Base-by-base conservation (phyloP, 2,329 filamentous ascomycete species). In the Incumbomyces delicatus region DNA sequence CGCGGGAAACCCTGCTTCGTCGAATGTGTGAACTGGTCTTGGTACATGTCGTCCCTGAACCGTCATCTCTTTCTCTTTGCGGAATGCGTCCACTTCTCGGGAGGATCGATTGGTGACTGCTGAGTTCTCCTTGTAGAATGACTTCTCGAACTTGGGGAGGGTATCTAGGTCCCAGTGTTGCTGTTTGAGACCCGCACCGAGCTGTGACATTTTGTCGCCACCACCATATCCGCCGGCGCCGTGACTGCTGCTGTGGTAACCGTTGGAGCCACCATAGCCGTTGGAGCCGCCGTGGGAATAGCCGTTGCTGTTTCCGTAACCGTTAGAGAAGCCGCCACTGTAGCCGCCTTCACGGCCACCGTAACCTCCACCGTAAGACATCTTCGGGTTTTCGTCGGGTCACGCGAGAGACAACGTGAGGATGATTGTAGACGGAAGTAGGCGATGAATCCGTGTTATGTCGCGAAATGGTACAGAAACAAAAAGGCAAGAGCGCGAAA, bases 91-190 rank as follows among this genome's bases (percentile, higher is more conserved):
- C 48, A 98, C 85, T 53, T 96, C 90, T 47, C 78, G 78, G 35
- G 78, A 66, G 11, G 87, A 81, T 61, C 92, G 86, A 60, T 68
- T 74, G 52, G 80, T 69, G 51, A 98, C 90, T 50, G 80, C 79
- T 29, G 83, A 76, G 63, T 92, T 82, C 71, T 96, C 92, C 74
- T 96, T 95, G 79, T 98, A 98, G 73, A 98, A 98, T 7, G 86
- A 89, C 72, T 98, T 98, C 66, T 98, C 92, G 71, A 98, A 98
- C 70, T 96, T 96, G 59, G 92, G 90, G 38, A 98, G 63, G 6
- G 81, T 66, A 61, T 66, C 74, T 45, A 92, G 60, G 64, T 98
- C 92, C 85, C 86, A 98, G 54, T 81, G 75, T 63, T 95, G 92
- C 61, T 83, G 80, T 73, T 94, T 90, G 57, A 98, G 74, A 59